A percentile compares a stretch with the other conserved stretches of the same genome.
Conservation (phyloP, 2,329 filamentous ascomycete species). For the Exophiala sideris region DNA sequence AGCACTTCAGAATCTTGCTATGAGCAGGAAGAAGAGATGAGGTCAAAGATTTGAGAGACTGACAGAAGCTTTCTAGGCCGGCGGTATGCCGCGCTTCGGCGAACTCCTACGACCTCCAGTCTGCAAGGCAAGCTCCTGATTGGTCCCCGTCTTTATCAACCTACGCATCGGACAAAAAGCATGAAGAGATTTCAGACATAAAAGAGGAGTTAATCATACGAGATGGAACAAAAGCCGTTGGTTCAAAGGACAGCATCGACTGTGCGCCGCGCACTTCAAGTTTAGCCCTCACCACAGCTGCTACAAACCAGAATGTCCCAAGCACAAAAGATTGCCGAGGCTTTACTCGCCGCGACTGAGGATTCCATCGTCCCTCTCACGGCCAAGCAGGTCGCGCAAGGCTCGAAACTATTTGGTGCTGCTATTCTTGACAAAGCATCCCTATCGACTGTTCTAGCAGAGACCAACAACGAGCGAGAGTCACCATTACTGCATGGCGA, state of each 20-base stretch:
- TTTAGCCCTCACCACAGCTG: too few species aligned
- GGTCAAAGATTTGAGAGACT: background rate
- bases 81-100: background rate
- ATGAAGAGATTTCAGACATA: too few species aligned
- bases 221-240: too few species aligned
- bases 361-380: slow-evolving; percentile 52
- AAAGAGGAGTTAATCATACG: too few species aligned
- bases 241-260: too few species aligned
- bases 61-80: background rate
- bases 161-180: background rate
- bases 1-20: too few species aligned
- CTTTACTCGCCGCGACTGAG: slow-evolving; percentile 34
- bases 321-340: slow-evolving; percentile 13
- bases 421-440: slow-evolving; percentile 48
- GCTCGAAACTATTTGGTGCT: slow-evolving; percentile 57
- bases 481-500: slow-evolving; percentile 59
- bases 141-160: background rate
- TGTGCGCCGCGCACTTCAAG: too few species aligned
- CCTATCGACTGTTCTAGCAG: slow-evolving; percentile 47
- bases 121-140: background rate
- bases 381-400: slow-evolving; percentile 47
- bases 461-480: slow-evolving; percentile 55
- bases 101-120: background rate
- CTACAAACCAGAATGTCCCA: slow-evolving; percentile 2
- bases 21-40: background rate